Conservation (phyloP, 345 rosid genomes). For the Hevea brasiliensis region DNA sequence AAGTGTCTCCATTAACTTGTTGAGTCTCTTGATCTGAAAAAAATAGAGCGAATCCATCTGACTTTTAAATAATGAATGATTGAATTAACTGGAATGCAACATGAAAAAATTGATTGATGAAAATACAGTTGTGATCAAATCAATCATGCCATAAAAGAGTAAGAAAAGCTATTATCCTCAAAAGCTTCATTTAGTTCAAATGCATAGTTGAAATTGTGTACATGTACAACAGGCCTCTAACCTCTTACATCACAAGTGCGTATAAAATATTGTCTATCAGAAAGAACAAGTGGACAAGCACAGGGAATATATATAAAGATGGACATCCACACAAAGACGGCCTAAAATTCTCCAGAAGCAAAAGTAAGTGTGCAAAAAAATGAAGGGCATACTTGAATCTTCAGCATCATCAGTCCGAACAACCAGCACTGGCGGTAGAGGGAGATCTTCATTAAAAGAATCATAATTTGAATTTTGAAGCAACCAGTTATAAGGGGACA, state of each 20-base stretch:
- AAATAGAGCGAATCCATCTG: neutral
- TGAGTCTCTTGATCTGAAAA: slow-evolving; percentile 75
- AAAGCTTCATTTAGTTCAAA: neutral
- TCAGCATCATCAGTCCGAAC: slow-evolving; percentile 81
- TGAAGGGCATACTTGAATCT: slow-evolving; percentile 67
- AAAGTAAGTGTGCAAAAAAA: neutral
- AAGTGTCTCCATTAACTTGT: slow-evolving; percentile 57
- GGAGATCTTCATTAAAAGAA: slow-evolving; percentile 58
- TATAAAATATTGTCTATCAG: neutral
- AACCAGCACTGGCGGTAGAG: slow-evolving; percentile 70
- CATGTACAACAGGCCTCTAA: too few relatives aligned
- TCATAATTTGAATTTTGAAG: neutral
- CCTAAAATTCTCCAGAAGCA: neutral
- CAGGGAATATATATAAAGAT: neutral
- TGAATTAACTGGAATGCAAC: neutral
- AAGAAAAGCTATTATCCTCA: neutral
- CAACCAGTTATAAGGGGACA: neutral
- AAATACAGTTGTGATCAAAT: neutral
- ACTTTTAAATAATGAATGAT: neutral
- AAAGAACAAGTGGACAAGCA: neutral
- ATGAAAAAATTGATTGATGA: neutral
- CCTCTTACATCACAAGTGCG: neutral
- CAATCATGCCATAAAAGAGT: neutral
- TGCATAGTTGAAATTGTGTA: neutral
- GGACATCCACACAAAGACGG: neutral